Percentiles rank a stretch among this genome's conserved stretches.
Evolutionary conservation across 2,329 filamentous ascomycete genomes (phyloP).

Genomic region (Phaeosphaeriaceae sp.): DNA sequence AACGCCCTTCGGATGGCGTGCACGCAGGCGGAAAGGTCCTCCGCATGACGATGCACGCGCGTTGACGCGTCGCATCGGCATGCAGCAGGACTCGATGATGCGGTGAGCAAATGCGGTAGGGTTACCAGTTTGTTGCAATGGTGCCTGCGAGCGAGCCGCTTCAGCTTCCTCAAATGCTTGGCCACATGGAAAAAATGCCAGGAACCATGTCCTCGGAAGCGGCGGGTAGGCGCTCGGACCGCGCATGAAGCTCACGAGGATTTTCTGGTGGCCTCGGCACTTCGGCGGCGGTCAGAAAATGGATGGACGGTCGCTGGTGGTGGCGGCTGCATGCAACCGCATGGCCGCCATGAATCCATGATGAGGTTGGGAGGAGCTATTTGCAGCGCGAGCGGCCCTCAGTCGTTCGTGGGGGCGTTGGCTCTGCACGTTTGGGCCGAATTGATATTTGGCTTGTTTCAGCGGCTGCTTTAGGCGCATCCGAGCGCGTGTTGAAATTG

Average conservation of each 20-base stretch:
- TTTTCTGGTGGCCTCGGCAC: constrained; percentile 9
- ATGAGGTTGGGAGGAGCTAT: not conserved
- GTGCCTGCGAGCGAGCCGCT: not conserved
- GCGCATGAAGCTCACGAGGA: constrained; percentile 1
- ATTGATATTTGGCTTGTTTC: constrained; percentile 2
- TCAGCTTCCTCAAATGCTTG: constrained; percentile 13
- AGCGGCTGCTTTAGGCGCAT: not conserved
- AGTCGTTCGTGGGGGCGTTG: not conserved
- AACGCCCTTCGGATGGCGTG: not conserved
- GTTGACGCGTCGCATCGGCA: not conserved
- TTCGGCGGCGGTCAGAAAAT: constrained; percentile 2
- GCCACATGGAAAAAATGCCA: constrained; percentile 5
- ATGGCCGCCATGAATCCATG: not conserved
- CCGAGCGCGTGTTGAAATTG: constrained; percentile 1
- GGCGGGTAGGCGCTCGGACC: constrained; percentile 1
- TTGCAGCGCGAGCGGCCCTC: not conserved
- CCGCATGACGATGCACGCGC: not conserved
- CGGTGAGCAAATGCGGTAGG: constrained; percentile 4
- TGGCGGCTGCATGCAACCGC: not conserved
- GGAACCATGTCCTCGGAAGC: constrained; percentile 10
- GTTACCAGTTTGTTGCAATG: not conserved
- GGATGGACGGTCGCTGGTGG: too few relatives aligned
- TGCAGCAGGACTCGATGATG: not conserved
- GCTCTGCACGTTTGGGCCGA: not conserved
- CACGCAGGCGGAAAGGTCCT: not conserved